Percentiles rank a stretch among this genome's conserved stretches.
These are phyloP conservation scores for Diversispora epigaea DNA, from an alignment of 192 early-diverging fungal species.

Conservation along the genomic window DNA sequence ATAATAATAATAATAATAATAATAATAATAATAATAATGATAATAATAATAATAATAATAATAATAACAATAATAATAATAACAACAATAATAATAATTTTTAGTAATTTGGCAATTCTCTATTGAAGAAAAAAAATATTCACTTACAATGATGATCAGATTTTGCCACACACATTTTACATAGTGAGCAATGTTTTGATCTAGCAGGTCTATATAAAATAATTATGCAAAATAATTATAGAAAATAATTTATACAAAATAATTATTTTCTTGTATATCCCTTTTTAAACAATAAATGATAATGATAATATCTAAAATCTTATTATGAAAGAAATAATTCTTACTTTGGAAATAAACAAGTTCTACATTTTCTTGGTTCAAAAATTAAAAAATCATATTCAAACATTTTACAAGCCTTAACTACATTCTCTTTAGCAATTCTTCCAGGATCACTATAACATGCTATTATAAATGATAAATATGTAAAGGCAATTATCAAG, in stretches of 20 bases:
- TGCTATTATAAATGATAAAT: constrained; percentile 48
- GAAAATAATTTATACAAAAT: too few relatives aligned
- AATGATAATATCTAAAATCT: not conserved
- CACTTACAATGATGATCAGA: constrained; percentile 54
- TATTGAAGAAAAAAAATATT: not conserved
- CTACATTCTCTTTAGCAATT: constrained; percentile 45
- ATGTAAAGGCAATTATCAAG: constrained; percentile 44
- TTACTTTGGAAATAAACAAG: constrained; percentile 56
- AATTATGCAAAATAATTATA: not conserved
- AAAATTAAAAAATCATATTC: constrained; percentile 50
- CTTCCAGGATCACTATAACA: constrained; percentile 48
- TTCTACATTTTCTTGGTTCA: constrained; percentile 50
- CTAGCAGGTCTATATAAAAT: constrained; percentile 54
- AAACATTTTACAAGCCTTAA: constrained; percentile 43
- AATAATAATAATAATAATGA: not conserved
- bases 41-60: not conserved
- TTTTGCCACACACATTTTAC: constrained; percentile 50
- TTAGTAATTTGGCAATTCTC: not conserved
- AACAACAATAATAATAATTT: not conserved
- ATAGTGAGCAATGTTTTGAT: constrained; percentile 58
- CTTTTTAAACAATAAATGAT: not conserved
- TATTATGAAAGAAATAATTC: not conserved
- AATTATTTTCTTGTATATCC: too few relatives aligned
- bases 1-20: not conserved
- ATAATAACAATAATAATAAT: not conserved